These are phyloP conservation scores for Fusarium torreyae DNA, from an alignment of 2,329 filamentous ascomycete species.

Conservation along the genomic window DNA sequence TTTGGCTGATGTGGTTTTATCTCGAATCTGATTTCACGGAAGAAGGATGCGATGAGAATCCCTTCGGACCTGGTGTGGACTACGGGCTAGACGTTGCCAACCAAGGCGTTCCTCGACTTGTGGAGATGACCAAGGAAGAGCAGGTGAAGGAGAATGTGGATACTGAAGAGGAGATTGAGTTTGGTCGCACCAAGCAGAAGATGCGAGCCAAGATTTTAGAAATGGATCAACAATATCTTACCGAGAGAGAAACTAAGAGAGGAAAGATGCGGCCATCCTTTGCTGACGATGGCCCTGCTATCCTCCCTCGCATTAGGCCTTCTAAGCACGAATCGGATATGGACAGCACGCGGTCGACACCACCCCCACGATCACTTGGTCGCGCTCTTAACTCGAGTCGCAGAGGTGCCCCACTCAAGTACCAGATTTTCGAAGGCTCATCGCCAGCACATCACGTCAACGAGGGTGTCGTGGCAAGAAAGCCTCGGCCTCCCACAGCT, in stretches of 20 bases:
- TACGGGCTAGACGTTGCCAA: slow-evolving; percentile 76
- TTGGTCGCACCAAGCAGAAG: slow-evolving; percentile 80
- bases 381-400: slow-evolving; percentile 52
- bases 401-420: slow-evolving; percentile 67
- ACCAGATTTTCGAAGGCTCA: slow-evolving; percentile 73
- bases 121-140: slow-evolving; percentile 75
- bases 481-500: slow-evolving; percentile 82
- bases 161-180: slow-evolving; percentile 76
- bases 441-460: slow-evolving; percentile 70
- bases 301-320: slow-evolving; percentile 74
- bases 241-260: slow-evolving; percentile 72
- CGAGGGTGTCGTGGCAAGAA: slow-evolving; percentile 70
- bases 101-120: slow-evolving; percentile 78
- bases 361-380: slow-evolving; percentile 56
- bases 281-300: slow-evolving; percentile 69
- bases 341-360: slow-evolving; percentile 62
- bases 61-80: slow-evolving; percentile 83
- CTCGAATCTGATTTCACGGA: slow-evolving; percentile 94
- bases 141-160: slow-evolving; percentile 81
- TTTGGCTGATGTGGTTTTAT: slow-evolving; percentile 99
- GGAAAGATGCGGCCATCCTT: slow-evolving; percentile 59
- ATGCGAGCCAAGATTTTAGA: slow-evolving; percentile 82
- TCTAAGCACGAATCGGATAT: slow-evolving; percentile 71
- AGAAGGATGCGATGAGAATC: slow-evolving; percentile 90
- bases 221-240: slow-evolving; percentile 79